phyloP scores from a whole-genome alignment of 23 red algal genomes.

The Agarophyton chilense region DNA sequence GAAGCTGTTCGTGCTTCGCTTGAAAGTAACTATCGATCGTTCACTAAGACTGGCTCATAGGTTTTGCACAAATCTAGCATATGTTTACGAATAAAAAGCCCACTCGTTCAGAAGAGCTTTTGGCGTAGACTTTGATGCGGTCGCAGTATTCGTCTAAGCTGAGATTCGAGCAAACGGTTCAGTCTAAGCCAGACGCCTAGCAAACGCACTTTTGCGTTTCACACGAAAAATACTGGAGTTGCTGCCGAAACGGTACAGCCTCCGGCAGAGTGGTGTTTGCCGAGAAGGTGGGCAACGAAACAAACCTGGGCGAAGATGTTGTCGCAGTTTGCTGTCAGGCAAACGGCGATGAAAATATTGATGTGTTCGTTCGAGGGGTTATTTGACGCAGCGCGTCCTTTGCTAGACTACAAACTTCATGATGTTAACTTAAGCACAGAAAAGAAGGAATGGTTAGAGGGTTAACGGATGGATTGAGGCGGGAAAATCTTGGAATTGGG shows the following conservation, averaged over 20 bases:
- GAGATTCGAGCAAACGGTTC: constrained; percentile 66
- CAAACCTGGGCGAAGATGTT: neutral
- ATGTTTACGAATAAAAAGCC: constrained; percentile 51
- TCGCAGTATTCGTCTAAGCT: constrained; percentile 71
- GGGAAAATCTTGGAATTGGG: too few relatives aligned
- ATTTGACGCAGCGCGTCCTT: constrained; percentile 20
- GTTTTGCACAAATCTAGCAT: constrained; percentile 42
- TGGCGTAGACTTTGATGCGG: constrained; percentile 48
- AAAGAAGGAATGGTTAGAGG: too few relatives aligned
- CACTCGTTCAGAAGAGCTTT: constrained; percentile 31
- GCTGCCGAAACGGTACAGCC: constrained; percentile 60
- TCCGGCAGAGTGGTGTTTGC: constrained; percentile 41
- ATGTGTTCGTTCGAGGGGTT: constrained; percentile 45
- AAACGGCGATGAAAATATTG: constrained; percentile 81
- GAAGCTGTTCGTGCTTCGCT: constrained; percentile 28
- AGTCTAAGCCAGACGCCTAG: constrained; percentile 70
- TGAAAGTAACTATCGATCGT: constrained; percentile 62
- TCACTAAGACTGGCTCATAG: constrained; percentile 41
- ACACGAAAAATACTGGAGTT: constrained; percentile 34
- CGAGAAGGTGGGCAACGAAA: constrained; percentile 44
- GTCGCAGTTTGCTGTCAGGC: constrained; percentile 39
- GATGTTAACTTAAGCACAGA: too few relatives aligned
- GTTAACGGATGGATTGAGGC: too few relatives aligned
- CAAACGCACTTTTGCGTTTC: neutral
- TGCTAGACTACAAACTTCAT: too few relatives aligned